Conservation (phyloP, 2,329 filamentous ascomycete genomes). For the Verruconis gallopava region DNA sequence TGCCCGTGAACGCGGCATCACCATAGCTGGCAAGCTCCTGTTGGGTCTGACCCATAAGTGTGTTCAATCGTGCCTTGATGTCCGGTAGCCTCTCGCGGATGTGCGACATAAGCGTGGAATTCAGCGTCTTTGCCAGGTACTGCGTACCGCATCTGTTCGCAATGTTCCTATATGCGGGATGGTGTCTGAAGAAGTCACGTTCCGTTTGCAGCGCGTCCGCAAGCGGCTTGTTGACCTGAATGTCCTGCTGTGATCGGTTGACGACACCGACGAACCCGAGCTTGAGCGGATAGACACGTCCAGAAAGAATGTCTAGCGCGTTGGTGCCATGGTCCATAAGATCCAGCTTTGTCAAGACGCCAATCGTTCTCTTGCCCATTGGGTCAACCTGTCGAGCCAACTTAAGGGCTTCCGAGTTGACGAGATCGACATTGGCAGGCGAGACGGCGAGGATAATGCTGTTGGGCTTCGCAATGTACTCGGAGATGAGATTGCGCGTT, state of each 20-base stretch:
- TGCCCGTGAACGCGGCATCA: slow-evolving; percentile 93
- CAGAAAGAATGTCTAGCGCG: slow-evolving; percentile 92
- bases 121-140: slow-evolving; percentile 86
- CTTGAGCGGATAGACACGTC: slow-evolving; percentile 90
- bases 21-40: slow-evolving; percentile 97
- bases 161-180: slow-evolving; percentile 95
- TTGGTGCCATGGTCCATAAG: slow-evolving; percentile 99
- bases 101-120: slow-evolving; percentile 88
- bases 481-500: slow-evolving; percentile 86
- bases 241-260: slow-evolving; percentile 96
- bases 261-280: slow-evolving; percentile 96
- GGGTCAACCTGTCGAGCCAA: slow-evolving; percentile 94
- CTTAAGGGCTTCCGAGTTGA: slow-evolving; percentile 96
- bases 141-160: slow-evolving; percentile 85
- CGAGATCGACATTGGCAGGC: slow-evolving; percentile 92
- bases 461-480: slow-evolving; percentile 98
- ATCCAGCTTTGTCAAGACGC: slow-evolving; percentile 92
- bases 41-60: slow-evolving; percentile 98
- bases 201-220: slow-evolving; percentile 82
- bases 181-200: slow-evolving; percentile 89
- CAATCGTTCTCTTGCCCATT: slow-evolving; percentile 86
- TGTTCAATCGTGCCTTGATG: slow-evolving; percentile 96
- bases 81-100: slow-evolving; percentile 92
- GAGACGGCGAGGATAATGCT: slow-evolving; percentile 95
- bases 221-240: slow-evolving; percentile 90